Base-by-base conservation (phyloP, 2,329 filamentous ascomycete species). In the Periconia macrospinosa region DNA sequence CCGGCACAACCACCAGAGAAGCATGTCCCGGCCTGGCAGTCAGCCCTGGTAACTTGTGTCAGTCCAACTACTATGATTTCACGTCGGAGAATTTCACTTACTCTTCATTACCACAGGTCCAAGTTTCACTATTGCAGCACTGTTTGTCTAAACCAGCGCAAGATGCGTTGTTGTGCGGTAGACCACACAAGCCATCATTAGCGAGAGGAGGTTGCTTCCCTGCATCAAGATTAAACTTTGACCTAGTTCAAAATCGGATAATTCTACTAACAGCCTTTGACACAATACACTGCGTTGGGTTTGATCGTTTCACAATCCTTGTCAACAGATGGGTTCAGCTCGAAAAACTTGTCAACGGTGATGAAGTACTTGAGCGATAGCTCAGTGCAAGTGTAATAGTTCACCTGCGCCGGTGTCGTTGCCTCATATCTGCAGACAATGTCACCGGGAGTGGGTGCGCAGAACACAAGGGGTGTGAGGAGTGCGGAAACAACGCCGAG, bases 21-120 rank as follows among this genome's bases (percentile, higher is more conserved):
- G 58, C 72, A 75, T 35, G 61, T 74, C 13, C 71, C 68, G 8
- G 44, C 48, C 17, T 60, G 58, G 54, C 71, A 75, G 52, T 74
- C 70, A 13, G 58, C 62, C 13, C 70, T 72, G 42, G n/a, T n/a
- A 42, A 45, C 15, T 27, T 41, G 30, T 47, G 17, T 30, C 37
- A 37, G 47, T 54, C 30, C 43, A 20, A 54, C 47, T 41, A 15
- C 5, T 41, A n/a, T 6, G 37, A 18, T 27, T 27, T 41, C 6
- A 27, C 14, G 30, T n/a, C 37, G 23, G n/a, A 41, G 17, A 40
- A 41, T 53, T 27, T 13, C 18, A 55, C 69, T 56, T 56, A 70
- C 67, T 45, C 41, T 15, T 61, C 52, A 33, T 66, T 41, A 30
- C 70, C 67, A 57, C 70, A 73, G 14, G 23, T 71, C 60, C 43